A percentile compares a stretch with the other conserved stretches of the same genome.
Conservation (phyloP, 2,329 filamentous ascomycete species). For the Colletotrichum eleusines region DNA sequence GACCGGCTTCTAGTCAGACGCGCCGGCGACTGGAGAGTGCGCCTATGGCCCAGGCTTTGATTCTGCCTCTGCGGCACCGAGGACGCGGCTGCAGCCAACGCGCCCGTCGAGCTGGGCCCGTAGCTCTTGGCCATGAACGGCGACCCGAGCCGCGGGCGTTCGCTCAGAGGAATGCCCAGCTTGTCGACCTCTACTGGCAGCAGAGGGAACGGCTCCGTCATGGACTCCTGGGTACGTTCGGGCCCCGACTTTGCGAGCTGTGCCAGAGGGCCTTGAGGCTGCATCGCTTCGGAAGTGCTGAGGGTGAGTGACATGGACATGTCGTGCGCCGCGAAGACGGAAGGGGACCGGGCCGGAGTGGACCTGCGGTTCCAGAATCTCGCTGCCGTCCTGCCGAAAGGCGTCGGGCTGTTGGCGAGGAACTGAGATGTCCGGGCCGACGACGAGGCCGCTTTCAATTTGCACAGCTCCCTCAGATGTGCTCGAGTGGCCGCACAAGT, state of each 20-base stretch:
- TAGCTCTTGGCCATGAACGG: conserved; percentile 71
- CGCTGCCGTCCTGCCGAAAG: conserved; percentile 64
- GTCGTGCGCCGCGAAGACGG: conserved; percentile 69
- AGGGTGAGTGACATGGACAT: conserved; percentile 73
- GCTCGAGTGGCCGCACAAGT: conserved; percentile 72
- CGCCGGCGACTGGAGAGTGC: conserved; percentile 65
- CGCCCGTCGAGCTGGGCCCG: conserved; percentile 69
- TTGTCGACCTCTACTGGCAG: conserved; percentile 17
- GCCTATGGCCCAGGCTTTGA: conserved; percentile 63
- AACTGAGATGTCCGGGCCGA: conserved; percentile 59
- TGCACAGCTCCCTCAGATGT: conserved; percentile 73
- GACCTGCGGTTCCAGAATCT: conserved; percentile 63
- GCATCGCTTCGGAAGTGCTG: conserved; percentile 75
- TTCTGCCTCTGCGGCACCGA: conserved; percentile 55
- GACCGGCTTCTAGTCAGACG: conserved; percentile 63
- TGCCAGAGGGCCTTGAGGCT: conserved; percentile 70
- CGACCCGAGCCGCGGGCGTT: conserved; percentile 61
- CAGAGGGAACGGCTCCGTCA: conserved; percentile 41
- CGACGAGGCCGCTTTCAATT: conserved; percentile 61
- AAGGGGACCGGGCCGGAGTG: conserved; percentile 59
- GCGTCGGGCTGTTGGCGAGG: conserved; percentile 67
- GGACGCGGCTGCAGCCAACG: conserved; percentile 56
- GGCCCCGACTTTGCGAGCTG: conserved; percentile 64
- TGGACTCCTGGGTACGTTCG: conserved; percentile 42
- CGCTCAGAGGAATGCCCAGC: conserved; percentile 43